Evolutionary conservation across 768 basidiomycete genomes (phyloP), one percentile per base, ranked within the genome.

Genomic region (Lentinula detonsa): DNA sequence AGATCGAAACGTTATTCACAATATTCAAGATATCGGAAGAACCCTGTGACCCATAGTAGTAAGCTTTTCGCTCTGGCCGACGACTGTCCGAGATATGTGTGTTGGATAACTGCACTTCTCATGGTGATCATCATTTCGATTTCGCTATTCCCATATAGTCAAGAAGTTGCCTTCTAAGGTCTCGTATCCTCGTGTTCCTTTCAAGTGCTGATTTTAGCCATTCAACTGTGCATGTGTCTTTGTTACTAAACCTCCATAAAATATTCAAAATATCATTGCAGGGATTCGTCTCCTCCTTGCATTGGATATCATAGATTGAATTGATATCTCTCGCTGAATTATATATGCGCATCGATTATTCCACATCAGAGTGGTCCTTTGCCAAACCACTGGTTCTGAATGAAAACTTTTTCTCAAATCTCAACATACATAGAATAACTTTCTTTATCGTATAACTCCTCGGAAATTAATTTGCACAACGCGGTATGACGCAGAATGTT

Each of bases 111-210:
- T 39, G 10, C 15, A 18, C 21, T 39, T 34, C 33, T 37, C 21
- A 52, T 34, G 16, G 18, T 37, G 37, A 54, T 21, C 34, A 21
- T 21, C 15, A 28, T 37, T 40, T 35, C 28, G 37, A 15, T 56
- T 40, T 37, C 42, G 33, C 40, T 59, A 59, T 34, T 34, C 48
- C 57, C 57, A 35, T 59, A 42, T 59, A 33, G 57, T 39, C 57
- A 59, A 48, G 43, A 59, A 50, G 48, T 59, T 59, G 28, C 57
- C 48, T 35, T 59, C n/a, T 37, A 18, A 21, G 45, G 57, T 34
- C 57, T 59, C 57, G 43, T 59, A 46, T 11, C 31, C 45, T 49
- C 42, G 57, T 59, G 56, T 34, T 50, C 9, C 13, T 31, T 10
- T 21, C 15, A 6, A 23, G n/a, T 48, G 18, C 46, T 48, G 46